A percentile compares a stretch with the other conserved stretches of the same genome.
Conservation (phyloP, 108 stramenopile genomes). For the Skeletonema potamos region DNA sequence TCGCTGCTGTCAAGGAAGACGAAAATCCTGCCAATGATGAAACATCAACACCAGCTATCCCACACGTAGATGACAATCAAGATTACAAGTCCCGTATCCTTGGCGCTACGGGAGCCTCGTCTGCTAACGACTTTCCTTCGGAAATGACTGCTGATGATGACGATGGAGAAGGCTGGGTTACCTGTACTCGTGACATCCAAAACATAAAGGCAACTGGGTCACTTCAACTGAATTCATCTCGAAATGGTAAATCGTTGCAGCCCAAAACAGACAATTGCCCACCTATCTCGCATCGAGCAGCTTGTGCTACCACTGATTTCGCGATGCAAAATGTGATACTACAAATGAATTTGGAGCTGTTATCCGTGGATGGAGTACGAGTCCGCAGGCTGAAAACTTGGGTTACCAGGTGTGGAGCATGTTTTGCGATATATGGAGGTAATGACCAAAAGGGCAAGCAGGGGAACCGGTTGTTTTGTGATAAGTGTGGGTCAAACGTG, state of each 20-base stretch:
- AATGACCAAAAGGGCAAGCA: constrained; percentile 33
- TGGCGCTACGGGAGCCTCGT: constrained; percentile 41
- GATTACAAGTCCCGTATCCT: constrained; percentile 60
- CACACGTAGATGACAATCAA: neutral
- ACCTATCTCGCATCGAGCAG: constrained; percentile 62
- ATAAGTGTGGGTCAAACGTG: constrained; percentile 88
- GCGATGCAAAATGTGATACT: constrained; percentile 99
- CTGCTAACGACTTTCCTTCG: constrained; percentile 39
- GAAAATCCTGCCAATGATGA: constrained; percentile 9
- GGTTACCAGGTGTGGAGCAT: constrained; percentile 95
- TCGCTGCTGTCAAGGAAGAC: constrained; percentile 2
- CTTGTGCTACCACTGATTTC: constrained; percentile 98
- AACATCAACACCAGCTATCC: constrained; percentile 1
- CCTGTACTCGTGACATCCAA: constrained; percentile 64
- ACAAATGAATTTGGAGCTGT: constrained; percentile 92
- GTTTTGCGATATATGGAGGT: constrained; percentile 84
- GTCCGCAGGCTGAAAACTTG: constrained; percentile 87
- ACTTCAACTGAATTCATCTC: constrained; percentile 29
- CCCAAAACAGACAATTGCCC: constrained; percentile 36
- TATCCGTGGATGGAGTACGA: constrained; percentile 87
- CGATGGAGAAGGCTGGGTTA: constrained; percentile 92
- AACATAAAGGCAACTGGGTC: constrained; percentile 57
- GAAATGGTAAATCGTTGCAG: constrained; percentile 4
- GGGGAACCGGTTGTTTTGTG: constrained; percentile 87
- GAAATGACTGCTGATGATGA: constrained; percentile 76